Conservation (phyloP, 1,139 yeast species). For the Candida frijolesensis region DNA sequence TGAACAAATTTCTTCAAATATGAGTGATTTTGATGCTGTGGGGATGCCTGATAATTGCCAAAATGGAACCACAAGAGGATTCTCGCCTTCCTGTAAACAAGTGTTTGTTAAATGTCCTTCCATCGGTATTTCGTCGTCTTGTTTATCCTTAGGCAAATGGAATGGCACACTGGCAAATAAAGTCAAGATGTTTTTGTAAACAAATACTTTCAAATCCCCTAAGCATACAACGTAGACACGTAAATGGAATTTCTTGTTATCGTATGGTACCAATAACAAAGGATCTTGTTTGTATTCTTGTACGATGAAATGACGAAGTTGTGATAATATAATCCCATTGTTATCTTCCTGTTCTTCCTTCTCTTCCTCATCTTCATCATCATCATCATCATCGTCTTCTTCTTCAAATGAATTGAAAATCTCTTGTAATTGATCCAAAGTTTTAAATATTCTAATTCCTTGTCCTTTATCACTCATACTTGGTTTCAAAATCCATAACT, state of each 20-base stretch:
- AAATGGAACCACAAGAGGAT: slow-evolving; percentile 64
- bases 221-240: slow-evolving; percentile 80
- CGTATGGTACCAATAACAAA: slow-evolving; percentile 59
- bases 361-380: slow-evolving; percentile 39
- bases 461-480: slow-evolving; percentile 98
- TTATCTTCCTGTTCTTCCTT: slow-evolving; percentile 27
- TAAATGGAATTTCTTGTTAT: slow-evolving; percentile 82
- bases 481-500: slow-evolving; percentile 88
- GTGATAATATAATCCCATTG: slow-evolving; percentile 77
- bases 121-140: slow-evolving; percentile 44
- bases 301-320: slow-evolving; percentile 85
- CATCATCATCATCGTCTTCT: slow-evolving; percentile 60
- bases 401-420: slow-evolving; percentile 87
- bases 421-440: slow-evolving; percentile 75
- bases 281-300: slow-evolving; percentile 79
- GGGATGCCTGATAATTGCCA: slow-evolving; percentile 56
- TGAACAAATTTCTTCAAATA: slow-evolving; percentile 58
- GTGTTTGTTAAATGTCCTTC: slow-evolving; percentile 89
- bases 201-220: slow-evolving; percentile 76
- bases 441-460: slow-evolving; percentile 81
- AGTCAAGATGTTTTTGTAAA: slow-evolving; percentile 76
- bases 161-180: slow-evolving; percentile 71
- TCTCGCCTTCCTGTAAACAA: slow-evolving; percentile 66
- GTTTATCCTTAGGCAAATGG: slow-evolving; percentile 45
- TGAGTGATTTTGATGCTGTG: slow-evolving; percentile 23